Evolutionary conservation across 306 rosid genomes (phyloP).

Genomic region (Quercus wislizeni): DNA sequence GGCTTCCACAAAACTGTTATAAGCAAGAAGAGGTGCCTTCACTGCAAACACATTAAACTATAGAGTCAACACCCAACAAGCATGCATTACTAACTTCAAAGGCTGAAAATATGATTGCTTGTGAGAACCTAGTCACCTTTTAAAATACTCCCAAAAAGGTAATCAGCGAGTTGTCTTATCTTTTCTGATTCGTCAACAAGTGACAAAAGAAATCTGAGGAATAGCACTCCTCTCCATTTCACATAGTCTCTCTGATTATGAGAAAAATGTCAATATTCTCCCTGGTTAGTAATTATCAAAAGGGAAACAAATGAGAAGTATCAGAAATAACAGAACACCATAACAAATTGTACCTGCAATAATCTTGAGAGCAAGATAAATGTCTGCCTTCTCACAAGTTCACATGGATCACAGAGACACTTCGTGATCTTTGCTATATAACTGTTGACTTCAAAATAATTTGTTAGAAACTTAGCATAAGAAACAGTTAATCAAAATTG

Average conservation of each 20-base stretch:
- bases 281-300: conserved; percentile 10
- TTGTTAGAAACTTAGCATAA: conserved; percentile 24
- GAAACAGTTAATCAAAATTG: neutral
- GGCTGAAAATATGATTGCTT: conserved; percentile 22
- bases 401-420: conserved; percentile 93
- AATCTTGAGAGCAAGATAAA: conserved; percentile 87
- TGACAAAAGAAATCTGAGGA: conserved; percentile 89
- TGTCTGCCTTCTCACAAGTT: conserved; percentile 93
- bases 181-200: conserved; percentile 95
- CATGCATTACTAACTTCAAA: conserved; percentile 10
- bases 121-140: conserved; percentile 56
- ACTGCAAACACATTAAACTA: conserved; percentile 39
- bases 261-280: neutral
- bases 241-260: conserved; percentile 62
- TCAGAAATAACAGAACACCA: neutral
- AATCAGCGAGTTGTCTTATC: conserved; percentile 70
- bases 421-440: conserved; percentile 77
- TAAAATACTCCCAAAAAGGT: conserved; percentile 80
- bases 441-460: conserved; percentile 53
- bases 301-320: neutral
- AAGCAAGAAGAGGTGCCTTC: conserved; percentile 60
- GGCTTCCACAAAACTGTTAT: no score
- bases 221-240: conserved; percentile 97
- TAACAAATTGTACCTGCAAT: conserved; percentile 61
- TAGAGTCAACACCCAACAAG: conserved; percentile 16